Percentiles rank a stretch among this genome's conserved stretches.
Evolutionary conservation across 2,329 filamentous ascomycete species (phyloP).

Genomic region (Pleomassaria siparia): DNA sequence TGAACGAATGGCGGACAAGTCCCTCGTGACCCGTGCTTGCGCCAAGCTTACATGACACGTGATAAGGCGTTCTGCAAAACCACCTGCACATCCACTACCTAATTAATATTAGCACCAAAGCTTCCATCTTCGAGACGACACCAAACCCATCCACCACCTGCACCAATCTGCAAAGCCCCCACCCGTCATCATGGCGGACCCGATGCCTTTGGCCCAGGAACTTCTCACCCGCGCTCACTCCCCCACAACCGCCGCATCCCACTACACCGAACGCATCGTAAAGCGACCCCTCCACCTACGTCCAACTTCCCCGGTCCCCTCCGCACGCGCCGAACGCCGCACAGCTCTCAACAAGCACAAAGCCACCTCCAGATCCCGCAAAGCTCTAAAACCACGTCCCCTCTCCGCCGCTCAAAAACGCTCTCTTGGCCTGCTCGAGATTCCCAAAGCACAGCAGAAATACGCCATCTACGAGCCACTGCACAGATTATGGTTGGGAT

Average conservation of each 20-base stretch:
- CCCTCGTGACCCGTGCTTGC: not conserved
- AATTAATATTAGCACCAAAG: not conserved
- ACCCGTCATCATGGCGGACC: not conserved
- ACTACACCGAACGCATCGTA: constrained; percentile 81
- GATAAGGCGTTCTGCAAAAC: no score
- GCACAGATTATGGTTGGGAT: constrained; percentile 77
- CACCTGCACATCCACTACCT: not conserved
- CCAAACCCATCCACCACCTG: not conserved
- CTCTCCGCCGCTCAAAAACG: constrained; percentile 81
- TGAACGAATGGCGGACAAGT: no score
- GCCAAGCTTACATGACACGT: not conserved
- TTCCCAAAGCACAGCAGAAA: constrained; percentile 68
- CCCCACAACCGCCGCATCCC: constrained; percentile 66
- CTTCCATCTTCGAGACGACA: not conserved
- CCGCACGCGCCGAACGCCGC: constrained; percentile 41
- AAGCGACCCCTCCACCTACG: constrained; percentile 79
- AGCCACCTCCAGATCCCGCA: constrained; percentile 23
- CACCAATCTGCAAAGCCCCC: no score
- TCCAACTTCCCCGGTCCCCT: constrained; percentile 67
- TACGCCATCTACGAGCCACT: constrained; percentile 78
- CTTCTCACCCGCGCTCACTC: constrained; percentile 80
- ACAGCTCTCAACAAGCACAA: constrained; percentile 57
- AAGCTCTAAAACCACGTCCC: constrained; percentile 61
- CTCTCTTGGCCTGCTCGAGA: constrained; percentile 69
- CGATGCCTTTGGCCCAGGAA: constrained; percentile 40